phyloP scores from a whole-genome alignment of 2,329 filamentous ascomycete genomes.

The Penicillium sp. region DNA sequence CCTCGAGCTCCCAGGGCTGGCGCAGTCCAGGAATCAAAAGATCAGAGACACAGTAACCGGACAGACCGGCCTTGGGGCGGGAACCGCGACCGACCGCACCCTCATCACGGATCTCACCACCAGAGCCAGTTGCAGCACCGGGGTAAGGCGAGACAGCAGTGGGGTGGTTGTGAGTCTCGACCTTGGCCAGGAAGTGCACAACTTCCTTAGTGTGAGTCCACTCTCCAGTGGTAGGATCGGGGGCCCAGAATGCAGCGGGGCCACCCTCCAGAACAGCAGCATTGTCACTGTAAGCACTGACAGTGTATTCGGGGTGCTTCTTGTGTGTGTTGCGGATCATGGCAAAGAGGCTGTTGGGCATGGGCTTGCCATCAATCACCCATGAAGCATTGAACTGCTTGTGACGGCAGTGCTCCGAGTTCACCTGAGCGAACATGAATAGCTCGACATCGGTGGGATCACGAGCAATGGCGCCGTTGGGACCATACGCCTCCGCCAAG shows the following conservation, averaged over 20 bases:
- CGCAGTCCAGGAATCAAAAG: conserved; percentile 81
- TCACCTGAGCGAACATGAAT: conserved; percentile 99
- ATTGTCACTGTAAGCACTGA: conserved; percentile 97
- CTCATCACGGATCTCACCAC: conserved; percentile 94
- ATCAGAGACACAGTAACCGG: conserved; percentile 94
- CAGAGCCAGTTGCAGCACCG: conserved; percentile 91
- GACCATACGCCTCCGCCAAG: conserved; percentile 79
- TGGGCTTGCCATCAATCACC: conserved; percentile 85
- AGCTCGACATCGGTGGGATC: conserved; percentile 88
- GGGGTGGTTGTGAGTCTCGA: conserved; percentile 97
- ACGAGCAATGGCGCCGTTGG: conserved; percentile 60
- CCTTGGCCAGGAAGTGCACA: conserved; percentile 87
- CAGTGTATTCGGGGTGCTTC: conserved; percentile 74
- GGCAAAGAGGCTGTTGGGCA: conserved; percentile 80
- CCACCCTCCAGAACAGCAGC: conserved; percentile 85
- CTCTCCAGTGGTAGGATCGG: conserved; percentile 80
- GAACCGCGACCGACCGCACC: conserved; percentile 92
- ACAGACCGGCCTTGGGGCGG: conserved; percentile 85
- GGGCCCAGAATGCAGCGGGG: conserved; percentile 78
- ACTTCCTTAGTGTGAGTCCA: conserved; percentile 87
- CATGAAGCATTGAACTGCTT: conserved; percentile 98
- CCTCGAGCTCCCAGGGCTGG: conserved; percentile 87
- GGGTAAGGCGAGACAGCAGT: conserved; percentile 93
- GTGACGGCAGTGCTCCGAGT: conserved; percentile 87
- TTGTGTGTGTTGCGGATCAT: conserved; percentile 97